These are phyloP conservation scores for Casuarina equisetifolia DNA, from an alignment of 306 rosid species.

Conservation along the genomic window DNA sequence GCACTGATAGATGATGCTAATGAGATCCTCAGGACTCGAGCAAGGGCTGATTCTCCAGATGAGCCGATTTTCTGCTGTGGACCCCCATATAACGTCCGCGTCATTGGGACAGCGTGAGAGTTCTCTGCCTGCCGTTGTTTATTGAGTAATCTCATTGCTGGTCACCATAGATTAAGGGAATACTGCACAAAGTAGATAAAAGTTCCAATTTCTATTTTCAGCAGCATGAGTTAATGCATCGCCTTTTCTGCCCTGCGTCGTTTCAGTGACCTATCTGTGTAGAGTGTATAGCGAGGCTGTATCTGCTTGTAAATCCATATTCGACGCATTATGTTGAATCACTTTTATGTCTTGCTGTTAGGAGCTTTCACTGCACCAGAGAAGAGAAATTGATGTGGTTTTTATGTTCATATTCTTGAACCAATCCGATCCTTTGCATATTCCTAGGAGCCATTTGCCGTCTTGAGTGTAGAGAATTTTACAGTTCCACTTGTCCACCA, in stretches of 20 bases:
- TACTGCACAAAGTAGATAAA: slow-evolving; percentile 19
- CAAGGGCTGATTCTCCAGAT: slow-evolving; percentile 60
- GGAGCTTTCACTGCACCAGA: neutral
- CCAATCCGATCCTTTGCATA: too few species aligned
- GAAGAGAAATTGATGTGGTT: too few species aligned
- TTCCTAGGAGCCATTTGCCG: too few species aligned
- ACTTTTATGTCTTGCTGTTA: neutral
- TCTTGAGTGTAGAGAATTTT: too few species aligned
- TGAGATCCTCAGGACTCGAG: slow-evolving; percentile 83
- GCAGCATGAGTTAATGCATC: slow-evolving; percentile 19
- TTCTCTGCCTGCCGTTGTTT: neutral
- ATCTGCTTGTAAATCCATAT: slow-evolving; percentile 15
- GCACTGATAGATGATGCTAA: slow-evolving; percentile 81
- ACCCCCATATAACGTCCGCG: slow-evolving; percentile 82
- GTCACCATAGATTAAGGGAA: slow-evolving; percentile 11
- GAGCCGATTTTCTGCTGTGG: slow-evolving; percentile 95
- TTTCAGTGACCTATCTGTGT: neutral
- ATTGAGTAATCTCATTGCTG: slow-evolving; percentile 1
- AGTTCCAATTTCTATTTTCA: slow-evolving; percentile 19
- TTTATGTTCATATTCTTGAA: too few species aligned
- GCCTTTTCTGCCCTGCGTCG: neutral
- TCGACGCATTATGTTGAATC: neutral
- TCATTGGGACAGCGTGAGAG: slow-evolving; percentile 55
- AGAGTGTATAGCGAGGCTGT: neutral
- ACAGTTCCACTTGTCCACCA: too few species aligned